Conservation (phyloP, 768 basidiomycete genomes). For the Sistotremastrum niveocremeum region DNA sequence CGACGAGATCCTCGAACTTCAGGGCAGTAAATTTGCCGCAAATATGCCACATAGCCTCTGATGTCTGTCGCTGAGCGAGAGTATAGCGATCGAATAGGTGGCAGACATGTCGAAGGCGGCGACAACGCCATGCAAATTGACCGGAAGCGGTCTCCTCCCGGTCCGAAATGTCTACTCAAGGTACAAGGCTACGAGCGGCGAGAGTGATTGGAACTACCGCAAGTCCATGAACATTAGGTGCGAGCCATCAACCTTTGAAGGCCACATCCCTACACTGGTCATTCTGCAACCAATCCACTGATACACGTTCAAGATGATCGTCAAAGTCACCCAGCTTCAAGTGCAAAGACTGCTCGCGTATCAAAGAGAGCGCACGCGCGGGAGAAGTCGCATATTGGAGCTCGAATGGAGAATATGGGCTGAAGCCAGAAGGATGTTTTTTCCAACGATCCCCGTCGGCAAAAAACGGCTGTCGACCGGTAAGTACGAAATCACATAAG, state of each 20-base stretch:
- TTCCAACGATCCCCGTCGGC: slow-evolving; percentile 32
- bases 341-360: slow-evolving; percentile 37
- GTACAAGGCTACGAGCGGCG: too few relatives aligned
- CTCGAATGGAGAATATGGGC: slow-evolving; percentile 30
- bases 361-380: slow-evolving; percentile 31
- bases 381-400: slow-evolving; percentile 34
- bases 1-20: slow-evolving; percentile 46
- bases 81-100: slow-evolving; percentile 14
- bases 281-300: slow-evolving; percentile 35
- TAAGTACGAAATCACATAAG: background rate
- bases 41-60: slow-evolving; percentile 31
- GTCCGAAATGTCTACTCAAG: too few relatives aligned
- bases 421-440: slow-evolving; percentile 25
- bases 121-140: background rate
- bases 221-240: too few relatives aligned
- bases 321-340: slow-evolving; percentile 66
- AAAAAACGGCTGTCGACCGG: slow-evolving; percentile 12
- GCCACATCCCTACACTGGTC: slow-evolving; percentile 8
- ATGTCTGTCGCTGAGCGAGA: slow-evolving; percentile 17
- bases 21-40: slow-evolving; percentile 45
- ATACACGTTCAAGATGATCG: slow-evolving; percentile 67
- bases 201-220: too few relatives aligned
- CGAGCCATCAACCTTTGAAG: too few relatives aligned
- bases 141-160: too few relatives aligned
- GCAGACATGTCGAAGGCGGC: slow-evolving; percentile 29